Conservation (phyloP, 352 stramenopile genomes). For the Phytopythium sindhum region DNA sequence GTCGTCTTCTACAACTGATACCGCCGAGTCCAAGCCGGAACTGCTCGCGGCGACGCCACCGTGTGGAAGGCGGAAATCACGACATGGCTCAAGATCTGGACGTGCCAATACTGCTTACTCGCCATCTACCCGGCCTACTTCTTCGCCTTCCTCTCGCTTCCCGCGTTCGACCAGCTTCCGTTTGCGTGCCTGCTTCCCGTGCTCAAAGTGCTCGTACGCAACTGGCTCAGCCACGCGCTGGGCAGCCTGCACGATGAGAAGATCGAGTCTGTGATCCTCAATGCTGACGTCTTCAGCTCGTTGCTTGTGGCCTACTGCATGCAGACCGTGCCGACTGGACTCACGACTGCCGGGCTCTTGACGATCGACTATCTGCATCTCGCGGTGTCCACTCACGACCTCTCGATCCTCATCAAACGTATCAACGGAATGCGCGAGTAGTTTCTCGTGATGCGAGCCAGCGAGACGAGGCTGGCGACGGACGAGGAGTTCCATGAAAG, state of each 20-base stretch:
- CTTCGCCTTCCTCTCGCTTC: constrained; percentile 20
- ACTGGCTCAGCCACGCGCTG: constrained; percentile 13
- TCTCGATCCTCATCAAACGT: constrained; percentile 1
- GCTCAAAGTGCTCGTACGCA: constrained; percentile 22
- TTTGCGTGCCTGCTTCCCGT: constrained; percentile 16
- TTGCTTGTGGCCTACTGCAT: constrained; percentile 26
- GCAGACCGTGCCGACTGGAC: constrained; percentile 18
- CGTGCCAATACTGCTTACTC: constrained; percentile 15
- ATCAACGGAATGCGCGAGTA: neutral
- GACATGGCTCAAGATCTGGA: constrained; percentile 15
- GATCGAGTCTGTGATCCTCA: constrained; percentile 19
- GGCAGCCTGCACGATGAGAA: constrained; percentile 23
- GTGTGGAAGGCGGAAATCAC: constrained; percentile 1
- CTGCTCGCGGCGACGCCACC: neutral
- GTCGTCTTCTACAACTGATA: constrained; percentile 4
- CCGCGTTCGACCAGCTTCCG: constrained; percentile 8
- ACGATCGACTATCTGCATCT: constrained; percentile 23
- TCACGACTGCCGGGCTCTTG: constrained; percentile 20
- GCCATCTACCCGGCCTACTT: constrained; percentile 24
- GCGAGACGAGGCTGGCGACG: neutral
- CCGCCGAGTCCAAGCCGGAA: neutral
- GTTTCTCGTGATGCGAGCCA: neutral
- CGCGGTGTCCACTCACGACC: constrained; percentile 14
- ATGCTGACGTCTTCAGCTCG: constrained; percentile 23
- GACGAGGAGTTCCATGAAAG: neutral